Conservation (phyloP, 306 rosid species). For the Lupinus albus region DNA sequence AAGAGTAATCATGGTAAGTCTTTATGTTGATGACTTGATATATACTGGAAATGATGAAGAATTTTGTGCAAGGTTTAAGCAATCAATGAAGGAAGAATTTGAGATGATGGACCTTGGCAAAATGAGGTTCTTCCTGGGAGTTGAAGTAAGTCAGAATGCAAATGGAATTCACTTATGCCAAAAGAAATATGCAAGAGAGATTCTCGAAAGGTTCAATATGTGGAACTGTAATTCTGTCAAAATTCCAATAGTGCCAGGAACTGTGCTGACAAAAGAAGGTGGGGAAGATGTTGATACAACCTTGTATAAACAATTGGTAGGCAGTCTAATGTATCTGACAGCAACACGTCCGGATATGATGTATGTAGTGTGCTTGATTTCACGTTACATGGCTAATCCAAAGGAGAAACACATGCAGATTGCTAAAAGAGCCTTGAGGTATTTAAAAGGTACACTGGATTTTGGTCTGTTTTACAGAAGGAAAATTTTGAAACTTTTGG, state of each 20-base stretch:
- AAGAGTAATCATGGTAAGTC: not conserved
- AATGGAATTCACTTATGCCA: not conserved
- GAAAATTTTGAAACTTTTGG: too few relatives aligned
- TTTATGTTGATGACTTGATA: conserved; percentile 26
- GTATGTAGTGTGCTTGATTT: not conserved
- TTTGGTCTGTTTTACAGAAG: too few relatives aligned
- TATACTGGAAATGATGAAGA: not conserved
- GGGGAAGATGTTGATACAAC: not conserved
- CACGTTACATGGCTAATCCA: not conserved
- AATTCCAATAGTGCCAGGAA: not conserved
- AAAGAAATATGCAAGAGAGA: not conserved
- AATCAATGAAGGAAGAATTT: not conserved
- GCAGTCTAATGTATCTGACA: not conserved
- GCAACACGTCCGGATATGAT: not conserved
- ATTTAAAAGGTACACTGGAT: not conserved
- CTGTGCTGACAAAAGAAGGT: not conserved
- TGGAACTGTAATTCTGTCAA: not conserved
- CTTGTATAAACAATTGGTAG: not conserved
- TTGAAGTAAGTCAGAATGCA: not conserved
- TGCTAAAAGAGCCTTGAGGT: not conserved
- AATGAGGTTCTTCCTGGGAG: too few relatives aligned
- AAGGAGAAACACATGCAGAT: not conserved
- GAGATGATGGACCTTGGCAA: too few relatives aligned
- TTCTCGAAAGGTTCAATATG: not conserved
- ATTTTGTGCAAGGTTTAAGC: not conserved